phyloP scores from a whole-genome alignment of 1,284 basidiomycete genomes.

The Sphagnurus paluster region DNA sequence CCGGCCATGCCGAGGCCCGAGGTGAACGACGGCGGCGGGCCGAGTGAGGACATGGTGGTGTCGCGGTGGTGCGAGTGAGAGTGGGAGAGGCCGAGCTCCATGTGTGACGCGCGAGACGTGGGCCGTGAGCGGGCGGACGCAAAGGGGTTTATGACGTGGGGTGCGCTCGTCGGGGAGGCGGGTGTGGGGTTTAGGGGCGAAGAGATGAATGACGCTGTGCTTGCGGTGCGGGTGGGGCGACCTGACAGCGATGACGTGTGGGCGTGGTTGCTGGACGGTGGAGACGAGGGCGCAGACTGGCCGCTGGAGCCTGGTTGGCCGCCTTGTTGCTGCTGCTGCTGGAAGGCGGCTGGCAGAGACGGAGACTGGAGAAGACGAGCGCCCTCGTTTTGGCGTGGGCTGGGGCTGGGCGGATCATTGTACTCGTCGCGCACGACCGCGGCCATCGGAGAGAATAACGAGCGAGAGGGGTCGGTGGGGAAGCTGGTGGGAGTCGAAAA shows the following conservation, averaged over 20 bases:
- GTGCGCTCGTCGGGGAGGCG: constrained; percentile 9
- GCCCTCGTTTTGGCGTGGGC: neutral
- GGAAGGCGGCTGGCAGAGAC: neutral
- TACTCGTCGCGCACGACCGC: constrained; percentile 14
- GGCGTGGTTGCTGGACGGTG: neutral
- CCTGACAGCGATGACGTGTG: neutral
- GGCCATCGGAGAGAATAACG: constrained; percentile 1
- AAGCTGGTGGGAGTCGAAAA: too few relatives aligned
- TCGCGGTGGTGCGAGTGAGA: constrained; percentile 18
- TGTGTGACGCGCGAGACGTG: constrained; percentile 22
- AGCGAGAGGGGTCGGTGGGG: too few relatives aligned
- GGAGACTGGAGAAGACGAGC: neutral
- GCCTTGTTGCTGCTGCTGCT: neutral
- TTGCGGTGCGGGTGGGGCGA: neutral
- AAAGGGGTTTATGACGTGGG: constrained; percentile 18
- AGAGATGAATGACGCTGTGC: constrained; percentile 24
- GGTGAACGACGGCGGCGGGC: constrained; percentile 9
- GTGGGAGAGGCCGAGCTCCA: constrained; percentile 19
- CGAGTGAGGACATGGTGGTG: constrained; percentile 10
- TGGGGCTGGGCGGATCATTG: constrained; percentile 3
- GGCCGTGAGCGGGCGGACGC: constrained; percentile 21
- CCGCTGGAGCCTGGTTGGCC: neutral
- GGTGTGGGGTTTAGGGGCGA: constrained; percentile 30
- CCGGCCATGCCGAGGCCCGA: constrained; percentile 7
- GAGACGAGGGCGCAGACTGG: neutral